These are phyloP conservation scores for Colletotrichum sp. DNA, from an alignment of 2,329 filamentous ascomycete genomes.

Conservation along the genomic window DNA sequence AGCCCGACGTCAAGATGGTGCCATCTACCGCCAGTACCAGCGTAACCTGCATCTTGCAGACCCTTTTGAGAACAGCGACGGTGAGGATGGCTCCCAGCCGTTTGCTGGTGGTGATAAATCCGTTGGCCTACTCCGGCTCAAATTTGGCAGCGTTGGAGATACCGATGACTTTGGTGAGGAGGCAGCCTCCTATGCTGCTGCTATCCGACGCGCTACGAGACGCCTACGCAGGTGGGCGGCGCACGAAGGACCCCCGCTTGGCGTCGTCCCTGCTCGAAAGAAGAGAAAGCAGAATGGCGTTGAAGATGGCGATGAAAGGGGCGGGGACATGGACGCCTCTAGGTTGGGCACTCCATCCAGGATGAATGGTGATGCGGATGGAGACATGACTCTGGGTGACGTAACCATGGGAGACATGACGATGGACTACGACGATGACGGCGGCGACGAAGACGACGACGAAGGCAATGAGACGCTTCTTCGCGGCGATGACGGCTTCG, in stretches of 20 bases:
- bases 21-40: constrained; percentile 69
- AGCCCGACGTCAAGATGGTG: constrained; percentile 66
- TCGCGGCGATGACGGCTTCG: constrained; percentile 45
- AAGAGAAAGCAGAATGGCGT: constrained; percentile 29
- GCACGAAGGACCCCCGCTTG: constrained; percentile 47
- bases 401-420: constrained; percentile 40
- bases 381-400: constrained; percentile 45
- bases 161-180: constrained; percentile 81
- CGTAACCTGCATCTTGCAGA: constrained; percentile 63
- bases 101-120: constrained; percentile 32
- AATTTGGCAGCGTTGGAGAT: constrained; percentile 70
- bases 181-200: constrained; percentile 67
- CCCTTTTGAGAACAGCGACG: constrained; percentile 67
- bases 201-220: constrained; percentile 67
- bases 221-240: constrained; percentile 74
- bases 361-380: constrained; percentile 39
- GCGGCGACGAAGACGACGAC: constrained; percentile 24
- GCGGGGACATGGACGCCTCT: constrained; percentile 30
- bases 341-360: constrained; percentile 7
- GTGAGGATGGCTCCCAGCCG: constrained; percentile 51
- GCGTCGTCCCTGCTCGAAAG: constrained; percentile 54
- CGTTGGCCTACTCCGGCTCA: constrained; percentile 53
- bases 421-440: constrained; percentile 57
- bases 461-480: not conserved
- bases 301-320: constrained; percentile 20